Evolutionary conservation across 306 rosid species (phyloP), one percentile per base, ranked within the genome.

Genomic region (Cucurbita maxima): DNA sequence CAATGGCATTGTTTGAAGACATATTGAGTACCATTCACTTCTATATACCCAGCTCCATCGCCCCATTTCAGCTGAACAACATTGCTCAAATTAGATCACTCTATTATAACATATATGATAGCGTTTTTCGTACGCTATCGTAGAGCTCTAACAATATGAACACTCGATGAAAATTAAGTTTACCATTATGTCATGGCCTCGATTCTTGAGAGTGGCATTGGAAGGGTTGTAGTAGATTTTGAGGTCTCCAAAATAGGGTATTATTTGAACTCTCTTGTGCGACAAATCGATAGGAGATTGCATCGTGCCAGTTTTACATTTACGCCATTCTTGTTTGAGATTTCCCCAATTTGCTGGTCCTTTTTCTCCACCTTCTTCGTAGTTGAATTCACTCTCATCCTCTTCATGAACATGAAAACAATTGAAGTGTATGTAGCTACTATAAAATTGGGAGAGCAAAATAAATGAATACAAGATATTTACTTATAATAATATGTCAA

Each of bases 111-210:
- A n/a, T n/a, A n/a, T 7, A 40, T 40, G 43, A 40, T 5, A 3
- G 0, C 34, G 34, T 30, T 30, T 30, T 30, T 30, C 34, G 34
- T 30, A 30, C 2, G 34, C 34, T 30, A 30, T 30, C 34, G 4
- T 30, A 40, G 7, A 40, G 7, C 1, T 40, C 0, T 40, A 40
- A 40, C 0, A 40, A 40, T 0, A 40, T 67, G 34, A 30, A 30
- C 3, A 30, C 34, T 30, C 34, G 3, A 30, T 3, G 34, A 30
- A 30, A 30, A 30, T 30, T 30, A 30, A 30, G 34, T 30, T 30
- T 78, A 91, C 96, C 93, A 41, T 72, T 18, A 91, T 82, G 75
- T 89, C 96, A 74, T 87, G 93, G n/a, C 93, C 96, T 34, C 93
- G 83, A 37, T 91, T 91, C 50, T 38, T 74, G 18, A 91, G 78